Base-by-base conservation (phyloP, 495 filamentous ascomycete species). In the Daldinia loculata region DNA sequence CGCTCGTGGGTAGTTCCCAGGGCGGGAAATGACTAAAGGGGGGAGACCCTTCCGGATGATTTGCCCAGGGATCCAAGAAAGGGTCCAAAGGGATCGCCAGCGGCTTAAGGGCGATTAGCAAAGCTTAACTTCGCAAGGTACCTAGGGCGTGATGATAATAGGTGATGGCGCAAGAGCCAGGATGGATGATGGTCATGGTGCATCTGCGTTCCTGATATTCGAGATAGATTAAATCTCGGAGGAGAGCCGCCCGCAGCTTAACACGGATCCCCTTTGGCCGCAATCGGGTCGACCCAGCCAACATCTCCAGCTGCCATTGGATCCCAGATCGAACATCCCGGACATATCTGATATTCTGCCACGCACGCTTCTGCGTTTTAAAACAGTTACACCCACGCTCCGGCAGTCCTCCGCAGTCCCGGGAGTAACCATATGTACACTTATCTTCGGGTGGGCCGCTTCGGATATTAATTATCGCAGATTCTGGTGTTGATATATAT, bases 161-260 rank as follows among this genome's bases (percentile, higher is more conserved):
- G 26, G 50, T 56, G 56, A 72, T 72, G 65, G 70, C 70, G 70
- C 61, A 48, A 72, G 61, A 56, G 32, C 65, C 48, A 51, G 70
- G 70, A 48, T 60, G 0, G 14, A 22, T 32, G 70, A 69, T 69
- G 61, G 70, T 69, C 61, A 72, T 62, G 65, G 19, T 63, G 70
- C 65, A 69, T 72, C 56, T 58, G 48, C 14, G 65, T 69, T 62
- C 70, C 61, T 66, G 65, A 65, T 69, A 72, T 69, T 68, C 56
- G 51, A 51, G 11, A 63, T 71, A 72, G 34, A 72, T 72, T 72
- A 72, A 68, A 50, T 43, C 34, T 55, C 70, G 70, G 70, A 72
- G 56, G 61, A 62, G 41, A 51, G 50, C 43, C 65, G 51, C 65
- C 70, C 70, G 70, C 57, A 58, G 62, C 61, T 65, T n/a, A 68